A percentile compares a stretch with the other conserved stretches of the same genome.
These are phyloP conservation scores for Sedum album DNA, from an alignment of 164 flowering plant species.

Conservation along the genomic window DNA sequence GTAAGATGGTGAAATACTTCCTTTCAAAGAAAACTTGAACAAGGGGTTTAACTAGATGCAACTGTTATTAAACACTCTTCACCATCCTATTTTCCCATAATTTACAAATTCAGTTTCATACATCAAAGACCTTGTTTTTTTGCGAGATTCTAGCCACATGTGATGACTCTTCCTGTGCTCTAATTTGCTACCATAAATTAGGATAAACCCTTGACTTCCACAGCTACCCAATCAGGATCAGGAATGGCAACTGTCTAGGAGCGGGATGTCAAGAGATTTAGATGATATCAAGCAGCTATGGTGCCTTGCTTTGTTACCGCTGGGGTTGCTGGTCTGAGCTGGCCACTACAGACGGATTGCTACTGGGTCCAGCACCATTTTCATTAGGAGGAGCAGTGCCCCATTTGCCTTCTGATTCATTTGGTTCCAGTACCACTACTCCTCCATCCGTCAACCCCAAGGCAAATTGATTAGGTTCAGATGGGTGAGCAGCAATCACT, in stretches of 20 bases:
- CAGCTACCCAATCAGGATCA: background rate
- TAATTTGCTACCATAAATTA: constrained; percentile 4
- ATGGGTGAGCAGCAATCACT: constrained; percentile 78
- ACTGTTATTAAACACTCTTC: background rate
- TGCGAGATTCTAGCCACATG: background rate
- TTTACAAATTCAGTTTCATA: background rate
- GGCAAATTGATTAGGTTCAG: constrained; percentile 74
- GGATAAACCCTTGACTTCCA: background rate
- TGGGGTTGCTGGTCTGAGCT: constrained; percentile 51
- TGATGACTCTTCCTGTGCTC: background rate
- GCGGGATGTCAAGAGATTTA: background rate
- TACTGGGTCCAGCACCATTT: constrained; percentile 52
- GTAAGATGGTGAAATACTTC: background rate
- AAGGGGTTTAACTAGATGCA: background rate
- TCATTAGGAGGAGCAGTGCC: constrained; percentile 63
- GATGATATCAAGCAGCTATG: background rate
- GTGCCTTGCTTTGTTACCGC: constrained; percentile 23
- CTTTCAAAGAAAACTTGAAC: background rate
- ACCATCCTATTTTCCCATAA: background rate
- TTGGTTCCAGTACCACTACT: constrained; percentile 69
- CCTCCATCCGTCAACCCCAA: constrained; percentile 81
- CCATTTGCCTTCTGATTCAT: constrained; percentile 81
- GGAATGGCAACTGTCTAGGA: background rate
- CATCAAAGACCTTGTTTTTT: background rate
- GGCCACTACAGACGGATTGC: constrained; percentile 31